These are phyloP conservation scores for Corrigiola litoralis DNA, from an alignment of 179 eudicot genomes.

Conservation along the genomic window DNA sequence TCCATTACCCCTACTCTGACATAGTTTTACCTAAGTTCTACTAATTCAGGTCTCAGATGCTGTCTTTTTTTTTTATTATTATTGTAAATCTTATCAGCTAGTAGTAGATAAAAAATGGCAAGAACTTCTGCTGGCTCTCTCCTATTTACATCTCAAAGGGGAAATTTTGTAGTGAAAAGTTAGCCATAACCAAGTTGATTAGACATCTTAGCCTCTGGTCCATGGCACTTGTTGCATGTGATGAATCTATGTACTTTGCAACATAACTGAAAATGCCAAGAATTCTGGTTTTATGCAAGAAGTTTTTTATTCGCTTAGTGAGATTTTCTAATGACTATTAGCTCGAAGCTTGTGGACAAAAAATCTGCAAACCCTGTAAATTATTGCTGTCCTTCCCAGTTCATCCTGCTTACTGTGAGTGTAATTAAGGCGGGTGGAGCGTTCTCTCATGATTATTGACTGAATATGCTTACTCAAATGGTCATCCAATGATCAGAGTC, in stretches of 20 bases:
- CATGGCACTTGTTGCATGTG: background rate
- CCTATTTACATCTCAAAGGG: background rate
- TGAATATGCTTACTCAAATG: no score
- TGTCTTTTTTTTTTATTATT: conserved; percentile 4
- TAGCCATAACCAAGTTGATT: background rate
- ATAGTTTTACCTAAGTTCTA: background rate
- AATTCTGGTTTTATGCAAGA: background rate
- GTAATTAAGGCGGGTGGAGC: no score
- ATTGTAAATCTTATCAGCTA: no score
- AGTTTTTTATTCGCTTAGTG: no score
- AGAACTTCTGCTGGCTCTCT: background rate
- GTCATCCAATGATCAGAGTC: no score
- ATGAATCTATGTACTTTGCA: background rate
- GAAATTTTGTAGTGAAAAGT: conserved; percentile 10
- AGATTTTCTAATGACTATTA: no score
- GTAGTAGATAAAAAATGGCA: no score
- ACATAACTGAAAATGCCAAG: background rate
- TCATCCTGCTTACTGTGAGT: no score
- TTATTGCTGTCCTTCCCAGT: no score
- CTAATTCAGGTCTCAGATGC: background rate
- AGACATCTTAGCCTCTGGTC: background rate
- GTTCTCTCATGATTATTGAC: no score
- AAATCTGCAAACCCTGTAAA: no score
- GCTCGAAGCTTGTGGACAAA: no score
- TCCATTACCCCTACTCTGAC: conserved; percentile 1